A percentile compares a stretch with the other conserved stretches of the same genome.
phyloP scores from a whole-genome alignment of 352 stramenopile species.

The Pythium sp. region DNA sequence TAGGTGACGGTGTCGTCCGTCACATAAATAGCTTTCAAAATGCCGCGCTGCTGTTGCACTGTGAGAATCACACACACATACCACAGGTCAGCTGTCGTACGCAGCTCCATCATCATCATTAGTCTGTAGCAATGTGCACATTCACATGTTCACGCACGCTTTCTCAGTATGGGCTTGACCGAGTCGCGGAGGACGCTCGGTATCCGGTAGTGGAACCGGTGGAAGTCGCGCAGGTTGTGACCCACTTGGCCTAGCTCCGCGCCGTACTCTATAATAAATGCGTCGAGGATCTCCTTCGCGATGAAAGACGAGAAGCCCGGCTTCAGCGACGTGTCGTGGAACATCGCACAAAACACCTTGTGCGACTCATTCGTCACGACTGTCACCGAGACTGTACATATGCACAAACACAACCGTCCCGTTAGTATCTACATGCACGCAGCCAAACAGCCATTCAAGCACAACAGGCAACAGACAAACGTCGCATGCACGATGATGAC shows the following conservation, averaged over 20 bases:
- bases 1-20: slow-evolving; percentile 79
- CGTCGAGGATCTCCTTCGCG: slow-evolving; percentile 82
- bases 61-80: slow-evolving; percentile 7
- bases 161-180: slow-evolving; percentile 79
- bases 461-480: background rate
- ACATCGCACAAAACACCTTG: slow-evolving; percentile 91
- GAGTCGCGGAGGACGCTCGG: slow-evolving; percentile 77
- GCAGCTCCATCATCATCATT: no score
- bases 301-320: slow-evolving; percentile 84
- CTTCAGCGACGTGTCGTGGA: slow-evolving; percentile 84
- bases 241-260: slow-evolving; percentile 76
- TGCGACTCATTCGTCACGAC: slow-evolving; percentile 86
- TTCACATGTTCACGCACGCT: slow-evolving; percentile 42
- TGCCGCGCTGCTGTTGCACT: slow-evolving; percentile 88
- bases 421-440: background rate
- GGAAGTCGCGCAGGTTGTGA: slow-evolving; percentile 90
- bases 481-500: background rate
- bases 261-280: slow-evolving; percentile 79
- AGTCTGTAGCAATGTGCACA: background rate
- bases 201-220: slow-evolving; percentile 88
- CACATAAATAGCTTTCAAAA: slow-evolving; percentile 89
- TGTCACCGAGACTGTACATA: slow-evolving; percentile 70
- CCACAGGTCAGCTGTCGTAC: background rate
- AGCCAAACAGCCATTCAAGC: background rate
- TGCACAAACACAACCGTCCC: background rate